Percentiles rank a stretch among this genome's conserved stretches.
These are phyloP conservation scores for Yamadazyma sp. DNA, from an alignment of 1,139 yeast genomes.

Conservation along the genomic window DNA sequence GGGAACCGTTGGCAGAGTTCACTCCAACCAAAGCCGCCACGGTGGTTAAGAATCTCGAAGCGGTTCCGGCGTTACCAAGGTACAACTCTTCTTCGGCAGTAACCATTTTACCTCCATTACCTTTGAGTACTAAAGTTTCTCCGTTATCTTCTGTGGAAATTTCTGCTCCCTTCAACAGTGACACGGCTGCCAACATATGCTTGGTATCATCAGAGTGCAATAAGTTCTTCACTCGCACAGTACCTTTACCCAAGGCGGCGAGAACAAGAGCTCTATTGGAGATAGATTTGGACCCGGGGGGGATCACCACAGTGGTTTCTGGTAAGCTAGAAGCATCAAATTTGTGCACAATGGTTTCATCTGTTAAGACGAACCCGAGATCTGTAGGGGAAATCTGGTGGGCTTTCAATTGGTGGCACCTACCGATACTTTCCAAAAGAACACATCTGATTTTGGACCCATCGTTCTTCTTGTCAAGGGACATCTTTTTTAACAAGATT, in stretches of 20 bases:
- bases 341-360: conserved; percentile 68
- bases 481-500: conserved; percentile 75
- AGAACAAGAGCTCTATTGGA: conserved; percentile 91
- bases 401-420: conserved; percentile 86
- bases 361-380: conserved; percentile 80
- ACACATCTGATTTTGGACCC: conserved; percentile 90
- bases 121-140: conserved; percentile 79
- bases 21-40: conserved; percentile 75
- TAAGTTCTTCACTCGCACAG: conserved; percentile 77
- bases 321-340: conserved; percentile 43
- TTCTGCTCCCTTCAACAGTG: conserved; percentile 76
- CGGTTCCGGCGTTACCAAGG: conserved; percentile 98
- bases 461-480: conserved; percentile 94
- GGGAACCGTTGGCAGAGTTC: conserved; percentile 31
- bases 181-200: conserved; percentile 88
- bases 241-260: conserved; percentile 89
- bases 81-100: conserved; percentile 68
- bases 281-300: conserved; percentile 97
- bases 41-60: conserved; percentile 89
- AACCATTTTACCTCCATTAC: conserved; percentile 77
- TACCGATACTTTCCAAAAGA: conserved; percentile 78
- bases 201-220: conserved; percentile 95
- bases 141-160: conserved; percentile 84
- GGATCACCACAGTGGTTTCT: conserved; percentile 54
- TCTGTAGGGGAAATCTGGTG: conserved; percentile 80